Percentiles rank a stretch among this genome's conserved stretches.
phyloP scores from a whole-genome alignment of 176 grass and related monocot species.

The Paspalum vaginatum region DNA sequence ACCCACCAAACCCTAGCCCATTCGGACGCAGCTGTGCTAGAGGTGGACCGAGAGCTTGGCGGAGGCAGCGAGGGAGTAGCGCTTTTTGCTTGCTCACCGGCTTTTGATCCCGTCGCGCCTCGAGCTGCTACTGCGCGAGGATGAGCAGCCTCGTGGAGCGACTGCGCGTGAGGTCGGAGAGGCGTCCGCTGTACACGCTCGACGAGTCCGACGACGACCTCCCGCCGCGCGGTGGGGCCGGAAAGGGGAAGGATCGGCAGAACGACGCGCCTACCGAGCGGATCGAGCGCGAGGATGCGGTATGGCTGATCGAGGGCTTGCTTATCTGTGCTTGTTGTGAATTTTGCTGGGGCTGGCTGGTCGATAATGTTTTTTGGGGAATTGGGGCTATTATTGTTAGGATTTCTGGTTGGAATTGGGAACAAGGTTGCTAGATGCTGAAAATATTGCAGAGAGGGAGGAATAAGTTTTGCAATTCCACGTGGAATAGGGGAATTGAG shows the following conservation, averaged over 20 bases:
- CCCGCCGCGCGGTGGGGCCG: constrained; percentile 35
- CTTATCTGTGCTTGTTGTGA: constrained; percentile 23
- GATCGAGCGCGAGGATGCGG: constrained; percentile 77
- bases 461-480: constrained; percentile 29
- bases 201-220: constrained; percentile 95
- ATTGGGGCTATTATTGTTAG: constrained; percentile 36
- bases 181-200: constrained; percentile 74
- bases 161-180: constrained; percentile 93
- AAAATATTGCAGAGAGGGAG: not conserved
- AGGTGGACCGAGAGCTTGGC: constrained; percentile 5
- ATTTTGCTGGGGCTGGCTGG: constrained; percentile 40
- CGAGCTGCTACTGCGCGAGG: constrained; percentile 36
- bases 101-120: constrained; percentile 30
- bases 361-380: constrained; percentile 11
- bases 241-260: constrained; percentile 57
- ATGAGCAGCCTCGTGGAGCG: constrained; percentile 99
- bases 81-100: not conserved
- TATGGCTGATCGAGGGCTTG: constrained; percentile 38
- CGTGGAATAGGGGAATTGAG: not conserved
- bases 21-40: constrained; percentile 19
- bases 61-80: not conserved
- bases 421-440: constrained; percentile 12
- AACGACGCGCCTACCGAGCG: constrained; percentile 59
- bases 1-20: constrained; percentile 56
- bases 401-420: not conserved